Evolutionary conservation across 129 eudicot genomes (phyloP).

Genomic region (Smallanthus sonchifolius): DNA sequence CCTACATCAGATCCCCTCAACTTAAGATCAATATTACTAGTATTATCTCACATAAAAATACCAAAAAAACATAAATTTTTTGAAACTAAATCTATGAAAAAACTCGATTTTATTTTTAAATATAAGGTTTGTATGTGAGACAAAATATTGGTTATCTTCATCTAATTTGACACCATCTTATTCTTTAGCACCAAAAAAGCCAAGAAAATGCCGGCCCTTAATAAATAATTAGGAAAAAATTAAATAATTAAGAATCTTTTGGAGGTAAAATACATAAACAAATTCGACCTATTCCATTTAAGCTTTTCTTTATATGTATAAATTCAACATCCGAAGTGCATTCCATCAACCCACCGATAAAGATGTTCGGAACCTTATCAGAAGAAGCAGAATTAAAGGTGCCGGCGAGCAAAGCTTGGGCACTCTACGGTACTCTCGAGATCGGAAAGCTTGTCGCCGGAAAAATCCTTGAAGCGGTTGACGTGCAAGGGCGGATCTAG

Average conservation of each 20-base stretch:
- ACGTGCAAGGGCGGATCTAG: too few species aligned
- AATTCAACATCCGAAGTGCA: neutral
- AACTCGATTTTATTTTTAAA: too few species aligned
- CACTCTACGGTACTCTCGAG: constrained; percentile 28
- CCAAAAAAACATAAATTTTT: too few species aligned
- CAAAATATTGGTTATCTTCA: too few species aligned
- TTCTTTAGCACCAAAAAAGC: neutral
- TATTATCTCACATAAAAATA: too few species aligned
- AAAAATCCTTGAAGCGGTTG: constrained; percentile 22
- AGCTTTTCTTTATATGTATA: neutral
- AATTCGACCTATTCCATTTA: too few species aligned
- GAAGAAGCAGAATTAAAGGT: constrained; percentile 31
- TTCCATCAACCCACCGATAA: constrained; percentile 6
- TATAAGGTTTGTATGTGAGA: too few species aligned
- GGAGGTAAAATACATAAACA: neutral
- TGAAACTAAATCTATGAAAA: too few species aligned
- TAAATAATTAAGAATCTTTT: constrained; percentile 3
- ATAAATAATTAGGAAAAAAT: constrained; percentile 1
- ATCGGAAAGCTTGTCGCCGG: constrained; percentile 15
- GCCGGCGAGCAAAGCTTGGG: constrained; percentile 32
- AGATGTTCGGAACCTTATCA: constrained; percentile 28
- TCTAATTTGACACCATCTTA: neutral
- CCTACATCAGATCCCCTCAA: too few species aligned
- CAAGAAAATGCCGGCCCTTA: neutral
- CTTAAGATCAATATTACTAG: too few species aligned